phyloP scores from a whole-genome alignment of 345 rosid genomes.

The Arabidopsis arenosa region DNA sequence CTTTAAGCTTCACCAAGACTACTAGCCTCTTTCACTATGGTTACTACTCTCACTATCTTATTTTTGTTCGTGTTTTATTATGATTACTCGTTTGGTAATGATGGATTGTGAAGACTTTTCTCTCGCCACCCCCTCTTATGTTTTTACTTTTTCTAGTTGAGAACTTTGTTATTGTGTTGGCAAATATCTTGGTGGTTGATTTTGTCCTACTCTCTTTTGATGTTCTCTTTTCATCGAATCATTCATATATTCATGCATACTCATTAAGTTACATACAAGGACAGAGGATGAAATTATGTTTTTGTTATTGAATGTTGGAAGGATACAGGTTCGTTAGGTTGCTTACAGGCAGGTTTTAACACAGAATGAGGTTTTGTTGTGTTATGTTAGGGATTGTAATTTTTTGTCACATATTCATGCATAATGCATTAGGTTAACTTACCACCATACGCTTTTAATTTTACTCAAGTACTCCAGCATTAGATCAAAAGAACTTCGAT shows the following conservation, averaged over 20 bases:
- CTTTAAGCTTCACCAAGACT: constrained; percentile 49
- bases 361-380: no score
- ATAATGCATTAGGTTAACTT: no score
- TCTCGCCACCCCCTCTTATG: neutral
- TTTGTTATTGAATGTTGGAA: no score
- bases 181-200: constrained; percentile 1
- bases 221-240: neutral
- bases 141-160: neutral
- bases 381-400: no score
- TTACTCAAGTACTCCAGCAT: no score
- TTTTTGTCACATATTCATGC: no score
- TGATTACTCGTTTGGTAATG: constrained; percentile 4
- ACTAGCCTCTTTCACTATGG: neutral
- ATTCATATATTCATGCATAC: neutral
- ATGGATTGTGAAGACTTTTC: constrained; percentile 9
- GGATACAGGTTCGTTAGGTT: no score
- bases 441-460: no score
- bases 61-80: neutral
- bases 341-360: no score
- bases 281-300: no score
- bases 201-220: neutral
- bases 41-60: neutral
- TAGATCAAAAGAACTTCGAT: no score
- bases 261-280: no score
- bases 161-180: neutral